Evolutionary conservation across 495 filamentous ascomycete genomes (phyloP).

Genomic region (Hypoxylon crocopeplum): DNA sequence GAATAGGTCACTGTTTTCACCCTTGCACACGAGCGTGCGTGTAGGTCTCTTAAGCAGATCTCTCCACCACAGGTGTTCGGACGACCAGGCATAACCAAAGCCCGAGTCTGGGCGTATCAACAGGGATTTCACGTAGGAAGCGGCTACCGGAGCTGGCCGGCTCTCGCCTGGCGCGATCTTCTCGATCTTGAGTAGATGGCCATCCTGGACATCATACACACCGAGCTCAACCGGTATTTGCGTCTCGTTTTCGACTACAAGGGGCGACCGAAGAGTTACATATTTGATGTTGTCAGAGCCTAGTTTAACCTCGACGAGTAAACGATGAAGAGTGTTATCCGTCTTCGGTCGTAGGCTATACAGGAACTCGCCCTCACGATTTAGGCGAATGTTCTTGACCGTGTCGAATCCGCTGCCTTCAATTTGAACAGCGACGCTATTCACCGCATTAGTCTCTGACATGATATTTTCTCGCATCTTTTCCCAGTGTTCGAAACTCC

Average conservation of each 20-base stretch:
- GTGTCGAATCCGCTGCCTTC: conserved; percentile 94
- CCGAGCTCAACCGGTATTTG: conserved; percentile 95
- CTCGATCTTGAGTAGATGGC: conserved; percentile 94
- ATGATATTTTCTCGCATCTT: conserved; percentile 91
- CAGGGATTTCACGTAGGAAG: conserved; percentile 87
- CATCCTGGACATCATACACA: conserved; percentile 87
- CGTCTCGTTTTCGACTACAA: conserved; percentile 97
- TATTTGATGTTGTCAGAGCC: conserved; percentile 95
- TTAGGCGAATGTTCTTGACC: conserved; percentile 85
- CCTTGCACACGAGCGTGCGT: conserved; percentile 82
- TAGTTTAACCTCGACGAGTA: conserved; percentile 90
- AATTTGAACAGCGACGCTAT: conserved; percentile 79
- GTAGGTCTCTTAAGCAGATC: conserved; percentile 85
- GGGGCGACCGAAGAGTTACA: conserved; percentile 92
- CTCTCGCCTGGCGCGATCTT: conserved; percentile 94
- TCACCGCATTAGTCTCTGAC: conserved; percentile 74
- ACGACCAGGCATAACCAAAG: conserved; percentile 95
- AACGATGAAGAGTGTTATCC: conserved; percentile 80
- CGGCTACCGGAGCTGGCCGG: conserved; percentile 89
- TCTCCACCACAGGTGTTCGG: conserved; percentile 87
- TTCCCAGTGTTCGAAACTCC: conserved; percentile 95
- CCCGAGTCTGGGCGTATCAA: conserved; percentile 94
- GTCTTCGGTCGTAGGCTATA: conserved; percentile 84
- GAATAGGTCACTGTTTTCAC: conserved; percentile 85
- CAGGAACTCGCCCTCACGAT: conserved; percentile 89